Conservation (phyloP, 139 green algal species). For the Coelastrella sp. region DNA sequence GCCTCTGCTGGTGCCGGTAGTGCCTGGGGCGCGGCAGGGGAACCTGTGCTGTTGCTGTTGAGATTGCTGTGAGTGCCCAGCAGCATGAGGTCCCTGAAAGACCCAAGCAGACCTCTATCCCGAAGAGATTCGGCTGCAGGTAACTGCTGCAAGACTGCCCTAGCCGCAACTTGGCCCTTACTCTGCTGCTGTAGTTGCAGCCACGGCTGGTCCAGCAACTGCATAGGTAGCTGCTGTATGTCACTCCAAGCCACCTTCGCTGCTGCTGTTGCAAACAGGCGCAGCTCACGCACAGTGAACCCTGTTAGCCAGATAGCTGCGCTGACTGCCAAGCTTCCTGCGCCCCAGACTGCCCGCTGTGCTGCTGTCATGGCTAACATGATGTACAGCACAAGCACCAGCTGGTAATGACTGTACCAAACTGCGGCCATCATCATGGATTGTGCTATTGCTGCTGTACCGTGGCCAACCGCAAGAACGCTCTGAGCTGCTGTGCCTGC, state of each 20-base stretch:
- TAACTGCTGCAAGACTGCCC: neutral
- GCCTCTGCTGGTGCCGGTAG: neutral
- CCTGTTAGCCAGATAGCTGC: neutral
- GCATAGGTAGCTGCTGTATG: neutral
- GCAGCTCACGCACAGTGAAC: neutral
- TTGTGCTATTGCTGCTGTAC: neutral
- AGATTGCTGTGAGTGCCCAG: neutral
- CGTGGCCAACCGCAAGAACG: neutral
- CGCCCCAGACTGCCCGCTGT: neutral
- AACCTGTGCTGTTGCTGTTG: neutral
- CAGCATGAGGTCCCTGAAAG: neutral
- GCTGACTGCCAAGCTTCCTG: neutral
- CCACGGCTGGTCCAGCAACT: neutral
- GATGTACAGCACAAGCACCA: conserved; percentile 2
- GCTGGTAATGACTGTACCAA: neutral
- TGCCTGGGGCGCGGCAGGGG: neutral
- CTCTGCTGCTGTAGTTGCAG: conserved; percentile 16
- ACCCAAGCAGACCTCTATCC: neutral
- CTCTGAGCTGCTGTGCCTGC: neutral
- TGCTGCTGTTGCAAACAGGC: neutral
- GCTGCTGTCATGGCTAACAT: neutral
- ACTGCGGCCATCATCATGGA: neutral
- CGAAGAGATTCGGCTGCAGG: neutral
- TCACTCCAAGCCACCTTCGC: neutral
- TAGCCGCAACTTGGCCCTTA: neutral